Evolutionary conservation across 139 green algal species (phyloP).

Genomic region (Axilococcus clingmanii): DNA sequence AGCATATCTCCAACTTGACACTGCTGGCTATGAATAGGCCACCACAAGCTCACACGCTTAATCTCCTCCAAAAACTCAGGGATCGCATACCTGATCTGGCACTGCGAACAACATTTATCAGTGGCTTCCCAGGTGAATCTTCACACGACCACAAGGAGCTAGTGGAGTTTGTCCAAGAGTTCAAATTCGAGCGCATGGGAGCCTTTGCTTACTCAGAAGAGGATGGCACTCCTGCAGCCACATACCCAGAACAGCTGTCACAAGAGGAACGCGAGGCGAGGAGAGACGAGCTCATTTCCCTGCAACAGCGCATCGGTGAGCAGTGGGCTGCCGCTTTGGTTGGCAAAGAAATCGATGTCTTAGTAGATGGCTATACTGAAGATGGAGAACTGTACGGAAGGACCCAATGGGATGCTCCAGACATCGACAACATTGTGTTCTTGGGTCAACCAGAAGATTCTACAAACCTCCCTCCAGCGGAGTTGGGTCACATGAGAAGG

Average conservation of each 20-base stretch:
- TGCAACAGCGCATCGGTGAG: slow-evolving; percentile 65
- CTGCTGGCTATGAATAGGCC: slow-evolving; percentile 83
- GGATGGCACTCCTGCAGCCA: slow-evolving; percentile 79
- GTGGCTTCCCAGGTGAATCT: slow-evolving; percentile 72
- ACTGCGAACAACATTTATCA: slow-evolving; percentile 87
- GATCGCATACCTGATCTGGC: slow-evolving; percentile 67
- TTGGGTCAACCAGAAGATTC: slow-evolving; percentile 32
- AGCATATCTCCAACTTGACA: slow-evolving; percentile 80
- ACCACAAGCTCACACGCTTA: slow-evolving; percentile 44
- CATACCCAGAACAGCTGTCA: slow-evolving; percentile 36
- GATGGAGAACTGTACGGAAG: slow-evolving; percentile 65
- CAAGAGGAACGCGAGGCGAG: slow-evolving; percentile 42
- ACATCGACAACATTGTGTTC: slow-evolving; percentile 77
- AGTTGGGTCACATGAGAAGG: slow-evolving; percentile 60
- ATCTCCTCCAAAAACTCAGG: slow-evolving; percentile 65
- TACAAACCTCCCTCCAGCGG: slow-evolving; percentile 1
- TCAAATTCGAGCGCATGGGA: slow-evolving; percentile 76
- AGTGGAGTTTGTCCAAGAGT: slow-evolving; percentile 51
- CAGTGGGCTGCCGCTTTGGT: slow-evolving; percentile 46
- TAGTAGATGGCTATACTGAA: slow-evolving; percentile 62
- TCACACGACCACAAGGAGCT: slow-evolving; percentile 66
- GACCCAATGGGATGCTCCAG: slow-evolving; percentile 47
- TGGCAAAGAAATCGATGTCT: slow-evolving; percentile 54
- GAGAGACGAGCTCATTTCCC: slow-evolving; percentile 61
- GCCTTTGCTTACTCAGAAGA: slow-evolving; percentile 77